phyloP scores from a whole-genome alignment of 805 yeast genomes.

The Helenozyma rhizophorensis region DNA sequence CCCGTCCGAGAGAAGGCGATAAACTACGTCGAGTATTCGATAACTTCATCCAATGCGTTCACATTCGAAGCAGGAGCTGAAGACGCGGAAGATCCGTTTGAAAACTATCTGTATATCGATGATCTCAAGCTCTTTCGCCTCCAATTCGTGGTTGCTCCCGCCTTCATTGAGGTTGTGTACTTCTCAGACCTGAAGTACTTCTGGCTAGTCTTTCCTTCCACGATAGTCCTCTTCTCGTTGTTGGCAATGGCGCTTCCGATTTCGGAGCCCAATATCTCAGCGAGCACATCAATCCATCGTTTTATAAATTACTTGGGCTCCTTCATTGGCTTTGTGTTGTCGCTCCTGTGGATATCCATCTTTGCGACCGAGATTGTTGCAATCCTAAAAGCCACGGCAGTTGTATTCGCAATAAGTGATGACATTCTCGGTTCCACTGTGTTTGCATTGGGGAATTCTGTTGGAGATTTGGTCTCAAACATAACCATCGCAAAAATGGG shows the following conservation, averaged over 20 bases:
- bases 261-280: slow-evolving; percentile 4
- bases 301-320: slow-evolving; percentile 27
- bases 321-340: slow-evolving; percentile 56
- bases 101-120: slow-evolving; percentile 4
- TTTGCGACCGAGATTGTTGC: slow-evolving; percentile 70
- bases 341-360: slow-evolving; percentile 65
- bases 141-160: slow-evolving; percentile 7
- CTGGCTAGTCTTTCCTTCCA: slow-evolving; percentile 1
- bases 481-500: slow-evolving; percentile 77
- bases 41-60: slow-evolving; percentile 8
- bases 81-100: neutral
- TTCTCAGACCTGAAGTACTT: slow-evolving; percentile 2
- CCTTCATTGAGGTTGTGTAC: slow-evolving; percentile 4
- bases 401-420: slow-evolving; percentile 59
- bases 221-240: neutral
- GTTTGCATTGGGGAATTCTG: slow-evolving; percentile 88
- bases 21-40: slow-evolving; percentile 5
- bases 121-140: slow-evolving; percentile 7
- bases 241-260: slow-evolving; percentile 1
- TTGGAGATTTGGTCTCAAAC: slow-evolving; percentile 86
- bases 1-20: slow-evolving; percentile 15
- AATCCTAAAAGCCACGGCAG: slow-evolving; percentile 57
- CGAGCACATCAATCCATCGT: slow-evolving; percentile 5
- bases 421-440: slow-evolving; percentile 83
- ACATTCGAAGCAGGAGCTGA: slow-evolving; percentile 7